Base-by-base conservation (phyloP, 2,329 filamentous ascomycete genomes). In the Sclerotinia borealis region DNA sequence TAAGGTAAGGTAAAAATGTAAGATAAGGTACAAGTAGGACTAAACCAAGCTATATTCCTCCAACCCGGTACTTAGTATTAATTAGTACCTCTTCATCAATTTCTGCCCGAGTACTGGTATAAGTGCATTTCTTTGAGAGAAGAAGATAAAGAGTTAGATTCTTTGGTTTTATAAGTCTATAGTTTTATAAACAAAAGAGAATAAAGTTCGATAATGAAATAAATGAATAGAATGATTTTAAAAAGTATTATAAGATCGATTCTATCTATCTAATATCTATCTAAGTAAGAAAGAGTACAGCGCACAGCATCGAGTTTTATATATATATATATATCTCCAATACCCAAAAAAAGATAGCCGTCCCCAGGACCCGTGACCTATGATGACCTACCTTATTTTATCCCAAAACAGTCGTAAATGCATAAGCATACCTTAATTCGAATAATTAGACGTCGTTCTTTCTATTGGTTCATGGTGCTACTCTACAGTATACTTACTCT, bases 241-340 rank as follows among this genome's bases (percentile, higher is more conserved):
- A 60, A 52, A 60, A 41, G n/a, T 37, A 61, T 61, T 48, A 61
- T 61, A 48, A n/a, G 59, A 52, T 61, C 59, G 55, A 31, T 61
- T 55, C 22, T 55, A n/a, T n/a, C n/a, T n/a, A n/a, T n/a, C n/a
- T n/a, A n/a, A n/a, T n/a, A n/a, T n/a, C n/a, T n/a, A n/a, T n/a
- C n/a, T n/a, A n/a, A n/a, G n/a, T n/a, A n/a, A n/a, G n/a, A n/a
- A n/a, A n/a, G n/a, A n/a, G n/a, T n/a, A n/a, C n/a, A n/a, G n/a
- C n/a, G n/a, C n/a, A n/a, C n/a, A n/a, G n/a, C n/a, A n/a, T n/a
- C n/a, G n/a, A n/a, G n/a, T n/a, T n/a, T n/a, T n/a, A n/a, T n/a
- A n/a, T n/a, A n/a, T n/a, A n/a, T n/a, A n/a, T n/a, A n/a, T n/a
- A n/a, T n/a, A n/a, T n/a, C n/a, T n/a, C n/a, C n/a, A 36, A 61